Evolutionary conservation across 306 rosid genomes (phyloP), one percentile per base, ranked within the genome.

Genomic region (Corylus heterophylla): DNA sequence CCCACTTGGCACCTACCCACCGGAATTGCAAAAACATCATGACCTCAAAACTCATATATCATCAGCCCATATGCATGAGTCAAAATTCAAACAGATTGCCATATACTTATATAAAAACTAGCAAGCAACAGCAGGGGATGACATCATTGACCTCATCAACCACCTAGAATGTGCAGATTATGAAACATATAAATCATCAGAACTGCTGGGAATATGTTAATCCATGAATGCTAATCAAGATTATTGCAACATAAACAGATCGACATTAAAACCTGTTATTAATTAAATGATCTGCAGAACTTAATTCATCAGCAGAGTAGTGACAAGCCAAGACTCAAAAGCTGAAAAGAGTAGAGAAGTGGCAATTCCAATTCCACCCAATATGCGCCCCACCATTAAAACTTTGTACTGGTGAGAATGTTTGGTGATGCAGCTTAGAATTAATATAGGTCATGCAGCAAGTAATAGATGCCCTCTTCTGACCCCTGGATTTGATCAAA

Each of bases 301-400:
- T 13, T n/a, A n/a, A n/a, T n/a, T n/a, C n/a, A n/a, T n/a, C n/a
- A n/a, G n/a, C n/a, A n/a, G n/a, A 25, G 69, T 45, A 63, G 69
- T 63, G 8, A 14, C 98, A 77, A 95, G 98, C 99, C 98, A 95
- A 3, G 99, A 95, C 80, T 95, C 98, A 71, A 95, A 95, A 62
- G 99, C 88, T 73, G 99, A 95, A 86, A 92, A 92, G 42, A 95
- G 90, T 12, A 95, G 91, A 50, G 99, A 95, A 76, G 99, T 95
- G 52, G 97, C 97, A 82, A 93, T 90, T 69, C 99, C 99, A 64
- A 22, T 22, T 22, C 22, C 22, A 22, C 99, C 99, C 93, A 93
- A 86, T 59, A 95, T 69, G 29, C 98, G 98, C 50, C 98, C 98
- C 92, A 95, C 55, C 98, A 95, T 88, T 79, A 95, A 81, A 66